Evolutionary conservation across 768 basidiomycete genomes (phyloP).

Genomic region (Auriscalpium microsporum): DNA sequence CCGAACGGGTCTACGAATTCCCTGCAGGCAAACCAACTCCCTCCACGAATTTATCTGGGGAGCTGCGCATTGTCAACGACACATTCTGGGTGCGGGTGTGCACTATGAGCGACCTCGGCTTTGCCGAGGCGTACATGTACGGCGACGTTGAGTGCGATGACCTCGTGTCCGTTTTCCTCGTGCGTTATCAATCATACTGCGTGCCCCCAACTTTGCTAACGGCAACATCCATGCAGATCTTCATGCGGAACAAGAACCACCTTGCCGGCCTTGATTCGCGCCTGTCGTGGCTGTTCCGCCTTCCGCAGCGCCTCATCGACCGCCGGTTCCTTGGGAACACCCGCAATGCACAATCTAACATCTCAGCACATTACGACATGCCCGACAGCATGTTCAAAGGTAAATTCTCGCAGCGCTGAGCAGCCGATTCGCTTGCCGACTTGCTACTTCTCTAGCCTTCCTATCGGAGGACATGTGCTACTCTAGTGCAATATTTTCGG

Average conservation of each 20-base stretch:
- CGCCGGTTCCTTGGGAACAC: constrained; percentile 5
- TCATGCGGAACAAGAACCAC: constrained; percentile 5
- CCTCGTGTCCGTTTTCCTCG: constrained; percentile 6
- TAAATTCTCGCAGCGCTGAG: not conserved
- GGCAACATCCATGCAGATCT: not conserved
- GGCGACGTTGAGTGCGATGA: constrained; percentile 13
- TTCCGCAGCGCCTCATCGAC: constrained; percentile 1
- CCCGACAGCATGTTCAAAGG: constrained; percentile 33
- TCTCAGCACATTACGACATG: constrained; percentile 33
- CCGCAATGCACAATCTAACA: constrained; percentile 12
- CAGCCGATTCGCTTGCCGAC: not conserved
- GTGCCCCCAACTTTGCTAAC: not conserved
- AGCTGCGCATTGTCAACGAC: constrained; percentile 5
- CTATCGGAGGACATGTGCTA: constrained; percentile 35
- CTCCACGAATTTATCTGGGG: too few relatives aligned
- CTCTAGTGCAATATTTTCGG: constrained; percentile 32
- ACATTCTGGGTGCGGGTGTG: constrained; percentile 13
- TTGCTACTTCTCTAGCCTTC: constrained; percentile 11
- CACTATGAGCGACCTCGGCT: constrained; percentile 9
- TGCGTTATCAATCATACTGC: not conserved
- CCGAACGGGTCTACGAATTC: too few relatives aligned
- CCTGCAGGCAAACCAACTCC: not conserved
- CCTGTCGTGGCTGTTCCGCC: constrained; percentile 3
- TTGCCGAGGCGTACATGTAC: constrained; percentile 18
- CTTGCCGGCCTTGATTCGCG: constrained; percentile 11